phyloP scores from a whole-genome alignment of 2,329 filamentous ascomycete species.

The Botryotinia calthae region DNA sequence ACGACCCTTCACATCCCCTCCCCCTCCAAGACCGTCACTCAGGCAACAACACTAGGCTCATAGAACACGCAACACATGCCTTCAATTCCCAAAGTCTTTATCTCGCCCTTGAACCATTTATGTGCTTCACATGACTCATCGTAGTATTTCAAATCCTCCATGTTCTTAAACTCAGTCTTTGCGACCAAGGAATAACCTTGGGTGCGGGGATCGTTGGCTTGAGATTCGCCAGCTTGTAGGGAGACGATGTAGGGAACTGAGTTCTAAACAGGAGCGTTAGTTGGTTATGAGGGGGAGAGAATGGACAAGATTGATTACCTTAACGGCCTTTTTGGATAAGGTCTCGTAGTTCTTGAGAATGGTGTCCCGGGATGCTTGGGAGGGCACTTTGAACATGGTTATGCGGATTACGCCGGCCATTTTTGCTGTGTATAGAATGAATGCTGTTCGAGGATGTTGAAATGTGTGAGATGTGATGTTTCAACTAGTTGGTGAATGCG shows the following conservation, averaged over 20 bases:
- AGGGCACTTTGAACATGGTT: conserved; percentile 53
- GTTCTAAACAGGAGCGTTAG: conserved; percentile 43
- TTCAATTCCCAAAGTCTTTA: conserved; percentile 25
- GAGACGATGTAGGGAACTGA: conserved; percentile 56
- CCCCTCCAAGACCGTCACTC: neutral
- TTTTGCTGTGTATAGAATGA: conserved; percentile 4
- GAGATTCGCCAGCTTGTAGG: conserved; percentile 47
- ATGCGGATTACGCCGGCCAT: conserved; percentile 45
- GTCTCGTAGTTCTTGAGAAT: conserved; percentile 42
- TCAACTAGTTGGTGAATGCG: neutral
- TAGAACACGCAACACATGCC: conserved; percentile 36
- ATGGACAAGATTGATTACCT: conserved; percentile 25
- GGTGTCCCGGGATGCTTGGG: conserved; percentile 44
- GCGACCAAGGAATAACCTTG: conserved; percentile 55
- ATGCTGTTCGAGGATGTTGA: neutral
- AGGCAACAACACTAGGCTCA: conserved; percentile 28
- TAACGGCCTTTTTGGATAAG: conserved; percentile 46
- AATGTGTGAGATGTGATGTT: conserved; percentile 27
- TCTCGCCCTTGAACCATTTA: conserved; percentile 43
- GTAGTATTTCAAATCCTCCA: conserved; percentile 60
- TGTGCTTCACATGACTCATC: conserved; percentile 57
- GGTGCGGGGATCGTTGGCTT: conserved; percentile 48
- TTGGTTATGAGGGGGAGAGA: neutral
- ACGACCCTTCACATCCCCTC: neutral
- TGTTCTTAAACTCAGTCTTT: conserved; percentile 51